A percentile compares a stretch with the other conserved stretches of the same genome.
Evolutionary conservation across 441 rosid species (phyloP).

Genomic region (Isatis lusitanica): DNA sequence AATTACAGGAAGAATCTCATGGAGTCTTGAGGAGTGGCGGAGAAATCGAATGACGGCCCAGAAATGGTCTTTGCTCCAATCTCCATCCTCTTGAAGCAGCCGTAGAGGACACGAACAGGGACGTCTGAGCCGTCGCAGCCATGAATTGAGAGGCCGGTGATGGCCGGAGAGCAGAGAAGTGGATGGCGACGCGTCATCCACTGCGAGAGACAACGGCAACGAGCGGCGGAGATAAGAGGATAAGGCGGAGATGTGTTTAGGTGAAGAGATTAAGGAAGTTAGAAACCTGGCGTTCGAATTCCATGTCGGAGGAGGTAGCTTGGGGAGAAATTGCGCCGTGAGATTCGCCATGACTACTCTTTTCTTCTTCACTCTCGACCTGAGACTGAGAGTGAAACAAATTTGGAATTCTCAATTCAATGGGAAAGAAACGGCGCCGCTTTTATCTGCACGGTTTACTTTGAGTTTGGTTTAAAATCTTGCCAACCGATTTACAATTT

Average conservation of each 20-base stretch:
- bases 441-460: not conserved
- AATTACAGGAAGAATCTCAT: slow-evolving; percentile 56
- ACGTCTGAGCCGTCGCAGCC: slow-evolving; percentile 41
- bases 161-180: slow-evolving; percentile 51
- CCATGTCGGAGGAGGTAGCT: slow-evolving; percentile 30
- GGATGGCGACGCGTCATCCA: slow-evolving; percentile 31
- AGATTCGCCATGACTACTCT: slow-evolving; percentile 22
- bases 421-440: not conserved
- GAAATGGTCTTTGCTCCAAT: slow-evolving; percentile 65
- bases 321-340: slow-evolving; percentile 30
- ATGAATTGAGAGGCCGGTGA: slow-evolving; percentile 43
- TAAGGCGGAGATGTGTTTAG: not conserved
- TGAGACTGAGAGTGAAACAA: not conserved
- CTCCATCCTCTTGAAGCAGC: slow-evolving; percentile 60
- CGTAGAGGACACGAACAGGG: slow-evolving; percentile 51
- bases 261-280: not conserved
- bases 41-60: slow-evolving; percentile 63
- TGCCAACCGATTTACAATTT: not conserved
- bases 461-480: not conserved
- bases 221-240: slow-evolving; percentile 10
- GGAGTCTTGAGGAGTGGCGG: slow-evolving; percentile 44
- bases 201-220: slow-evolving; percentile 7
- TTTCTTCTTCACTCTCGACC: not conserved
- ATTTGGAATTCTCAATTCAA: not conserved
- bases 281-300: slow-evolving; percentile 14